These are phyloP conservation scores for Dentipellis fragilis DNA, from an alignment of 768 basidiomycete genomes.

Conservation along the genomic window DNA sequence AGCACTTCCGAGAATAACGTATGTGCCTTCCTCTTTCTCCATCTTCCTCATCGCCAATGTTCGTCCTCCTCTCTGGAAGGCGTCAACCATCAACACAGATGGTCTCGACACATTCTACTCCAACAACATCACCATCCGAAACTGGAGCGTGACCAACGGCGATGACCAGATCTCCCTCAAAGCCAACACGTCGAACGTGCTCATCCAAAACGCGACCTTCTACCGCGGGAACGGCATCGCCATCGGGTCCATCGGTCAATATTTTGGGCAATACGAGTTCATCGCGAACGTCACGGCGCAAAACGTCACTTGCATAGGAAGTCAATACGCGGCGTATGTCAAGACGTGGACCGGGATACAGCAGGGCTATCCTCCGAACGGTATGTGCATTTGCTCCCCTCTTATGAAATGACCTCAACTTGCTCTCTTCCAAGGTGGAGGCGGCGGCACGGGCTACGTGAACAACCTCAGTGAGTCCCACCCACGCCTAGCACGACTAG, in stretches of 20 bases:
- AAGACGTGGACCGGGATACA: conserved; percentile 28
- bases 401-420: background rate
- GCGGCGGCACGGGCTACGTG: background rate
- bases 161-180: conserved; percentile 31
- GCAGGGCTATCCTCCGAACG: conserved; percentile 25
- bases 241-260: conserved; percentile 30
- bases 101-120: conserved; percentile 28
- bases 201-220: conserved; percentile 28
- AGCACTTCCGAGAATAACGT: background rate
- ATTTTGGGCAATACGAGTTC: conserved; percentile 19
- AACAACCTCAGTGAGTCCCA: background rate
- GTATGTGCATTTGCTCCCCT: conserved; percentile 15
- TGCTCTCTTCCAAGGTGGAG: background rate
- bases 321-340: conserved; percentile 18
- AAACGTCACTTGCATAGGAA: conserved; percentile 15
- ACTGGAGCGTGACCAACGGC: conserved; percentile 28
- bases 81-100: conserved; percentile 29
- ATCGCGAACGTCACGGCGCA: conserved; percentile 24
- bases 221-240: conserved; percentile 29
- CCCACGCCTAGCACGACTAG: background rate
- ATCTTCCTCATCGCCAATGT: background rate
- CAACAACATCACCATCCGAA: conserved; percentile 28
- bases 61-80: background rate
- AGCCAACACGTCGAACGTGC: conserved; percentile 31
- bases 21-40: background rate